Evolutionary conservation across 1,139 yeast species (phyloP), one percentile per base, ranked within the genome.

Genomic region (Eremothecium cymbalariae): DNA sequence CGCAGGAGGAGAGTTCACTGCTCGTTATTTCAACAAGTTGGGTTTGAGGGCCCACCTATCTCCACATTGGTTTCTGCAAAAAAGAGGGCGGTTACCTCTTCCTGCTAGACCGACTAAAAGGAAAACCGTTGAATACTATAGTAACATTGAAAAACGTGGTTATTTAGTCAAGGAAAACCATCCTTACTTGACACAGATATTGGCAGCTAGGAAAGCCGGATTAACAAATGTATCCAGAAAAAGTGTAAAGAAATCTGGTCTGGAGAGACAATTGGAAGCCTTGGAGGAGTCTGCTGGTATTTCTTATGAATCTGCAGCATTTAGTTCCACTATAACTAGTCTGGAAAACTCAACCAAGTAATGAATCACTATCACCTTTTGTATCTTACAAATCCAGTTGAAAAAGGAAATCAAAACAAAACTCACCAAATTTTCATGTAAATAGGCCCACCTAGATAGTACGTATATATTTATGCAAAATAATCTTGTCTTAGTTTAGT

Each of bases 31-130:
- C 55, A 75, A 83, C 23, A 55, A 59, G 19, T 62, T 81, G 32
- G 77, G 86, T 2, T 70, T 83, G 47, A 67, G 74, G 47, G 90
- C 85, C 3, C 88, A 85, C 51, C 65, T 85, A 31, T 63, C 79
- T 33, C 97, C 98, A 8, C 72, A 75, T 34, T 68, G 76, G 55
- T 79, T 77, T 48, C 58, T 81, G 34, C 61, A 68, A 43, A 78
- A 71, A 47, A 77, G 74, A 52, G 95, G 93, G 14, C 74, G 86
- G 45, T 62, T 88, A 16, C 97, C 97, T 18, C 61, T 85, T 44
- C 77, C 75, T 35, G 93, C 97, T 3, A 74, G 88, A 59, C 98
- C 98, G 16, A 80, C 79, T 6, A 77, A 74, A 47, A 74, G 84
- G 60, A 79, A 84, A 63, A 86, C 81, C 51, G 77, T 90, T 41